Evolutionary conservation across 495 filamentous ascomycete genomes (phyloP), one percentile per base, ranked within the genome.

Genomic region (Neurospora sublineolata): DNA sequence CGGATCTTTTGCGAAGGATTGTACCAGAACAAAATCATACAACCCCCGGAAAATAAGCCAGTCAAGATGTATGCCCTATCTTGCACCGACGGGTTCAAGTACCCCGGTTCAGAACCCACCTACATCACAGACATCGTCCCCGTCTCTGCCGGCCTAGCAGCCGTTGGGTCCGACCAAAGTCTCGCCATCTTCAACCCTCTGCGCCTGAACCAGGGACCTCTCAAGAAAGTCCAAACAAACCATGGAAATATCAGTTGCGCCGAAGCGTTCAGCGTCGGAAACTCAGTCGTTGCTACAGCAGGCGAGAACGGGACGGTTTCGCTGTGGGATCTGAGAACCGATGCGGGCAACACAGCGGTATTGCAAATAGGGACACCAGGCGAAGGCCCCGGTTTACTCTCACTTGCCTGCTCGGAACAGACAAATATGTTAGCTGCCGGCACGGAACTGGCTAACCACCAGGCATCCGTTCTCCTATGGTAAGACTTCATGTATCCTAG

Each of bases 381-480:
- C 41, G 78, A 80, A 67, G 77, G 76, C 58, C 78, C 83, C 1
- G 84, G 90, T 37, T 84, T 94, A 38, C 82, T 93, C n/a, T 92
- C 93, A 1, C 81, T 95, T 23, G 89, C 88, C 36, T 89, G 87
- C 78, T 86, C 85, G 37, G 81, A 82, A 68, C 80, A 82, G 46
- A 86, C 84, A 18, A 88, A 88, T 74, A 81, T 85, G 12, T 78
- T 97, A 14, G 92, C 88, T 37, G 91, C 89, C 36, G 94, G 94
- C 10, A 93, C 91, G 9, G 94, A 97, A 79, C 82, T 95, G 37
- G 86, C 85, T 16, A 88, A 93, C 42, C 87, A 87, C 37, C 88
- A 92, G 77, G 91, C 92, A 18, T 85, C 88, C 60, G 89, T 97
- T 67, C 78, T 89, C 69, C 83, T 96, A 73, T 97, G 92, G 93